Conservation (phyloP, 208 protist genomes). For the Leptomonas pyrrhocoris region DNA sequence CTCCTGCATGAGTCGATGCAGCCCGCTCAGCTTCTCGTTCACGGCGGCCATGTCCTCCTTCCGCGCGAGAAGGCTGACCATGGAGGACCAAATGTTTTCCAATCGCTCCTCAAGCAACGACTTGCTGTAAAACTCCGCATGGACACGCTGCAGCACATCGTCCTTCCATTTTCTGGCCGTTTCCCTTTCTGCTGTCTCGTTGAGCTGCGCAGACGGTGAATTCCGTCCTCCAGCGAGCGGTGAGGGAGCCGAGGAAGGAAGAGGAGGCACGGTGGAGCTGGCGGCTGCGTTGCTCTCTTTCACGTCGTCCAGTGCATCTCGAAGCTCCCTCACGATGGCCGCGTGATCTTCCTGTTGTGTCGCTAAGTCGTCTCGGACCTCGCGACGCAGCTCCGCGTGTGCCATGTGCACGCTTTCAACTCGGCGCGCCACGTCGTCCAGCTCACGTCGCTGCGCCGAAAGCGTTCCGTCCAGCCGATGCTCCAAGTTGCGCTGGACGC, state of each 20-base stretch:
- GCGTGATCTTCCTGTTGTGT: constrained; percentile 5
- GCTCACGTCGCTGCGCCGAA: not conserved
- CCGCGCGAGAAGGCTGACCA: constrained; percentile 59
- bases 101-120: constrained; percentile 70
- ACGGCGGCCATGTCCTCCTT: constrained; percentile 70
- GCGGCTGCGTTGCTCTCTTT: not conserved
- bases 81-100: constrained; percentile 73
- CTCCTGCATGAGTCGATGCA: constrained; percentile 46
- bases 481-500: not conserved
- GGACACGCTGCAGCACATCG: constrained; percentile 23
- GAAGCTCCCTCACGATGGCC: not conserved
- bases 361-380: not conserved
- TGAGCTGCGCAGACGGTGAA: not conserved
- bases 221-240: not conserved
- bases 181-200: not conserved
- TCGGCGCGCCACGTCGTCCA: not conserved
- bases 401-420: constrained; percentile 1
- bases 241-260: not conserved
- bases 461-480: not conserved
- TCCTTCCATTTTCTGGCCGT: constrained; percentile 2
- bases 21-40: constrained; percentile 61
- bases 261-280: not conserved
- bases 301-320: constrained; percentile 9
- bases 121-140: constrained; percentile 38
- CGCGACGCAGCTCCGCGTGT: constrained; percentile 13